A percentile compares a stretch with the other conserved stretches of the same genome.
phyloP scores from a whole-genome alignment of 2,329 filamentous ascomycete species.

The Xylaria digitata region DNA sequence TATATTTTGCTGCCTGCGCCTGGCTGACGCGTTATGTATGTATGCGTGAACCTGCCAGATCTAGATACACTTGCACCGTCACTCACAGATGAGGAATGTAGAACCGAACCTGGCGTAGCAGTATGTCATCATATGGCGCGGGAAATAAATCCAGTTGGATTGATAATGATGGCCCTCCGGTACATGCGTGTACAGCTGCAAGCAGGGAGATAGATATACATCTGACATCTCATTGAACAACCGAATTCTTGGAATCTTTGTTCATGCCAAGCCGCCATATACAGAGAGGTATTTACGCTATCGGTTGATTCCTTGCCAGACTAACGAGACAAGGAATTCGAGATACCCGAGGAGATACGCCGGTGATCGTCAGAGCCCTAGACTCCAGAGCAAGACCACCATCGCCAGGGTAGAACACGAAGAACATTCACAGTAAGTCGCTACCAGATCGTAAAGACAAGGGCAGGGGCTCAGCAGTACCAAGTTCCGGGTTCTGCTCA shows the following conservation, averaged over 20 bases:
- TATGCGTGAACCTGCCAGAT: slow-evolving; percentile 27
- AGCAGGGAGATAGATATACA: too few species aligned
- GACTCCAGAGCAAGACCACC: background rate
- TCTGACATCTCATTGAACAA: too few species aligned
- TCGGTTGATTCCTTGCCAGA: background rate
- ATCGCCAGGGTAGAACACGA: background rate
- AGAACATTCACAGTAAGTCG: background rate
- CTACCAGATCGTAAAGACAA: background rate
- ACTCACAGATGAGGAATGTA: slow-evolving; percentile 10
- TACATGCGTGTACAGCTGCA: too few species aligned
- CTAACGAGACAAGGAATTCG: background rate
- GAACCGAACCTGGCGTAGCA: slow-evolving; percentile 6
- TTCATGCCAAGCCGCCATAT: too few species aligned
- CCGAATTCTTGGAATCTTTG: too few species aligned
- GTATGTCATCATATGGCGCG: slow-evolving; percentile 1
- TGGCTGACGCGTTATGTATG: slow-evolving; percentile 3
- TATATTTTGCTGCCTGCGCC: too few species aligned
- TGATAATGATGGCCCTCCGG: background rate
- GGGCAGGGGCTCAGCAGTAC: background rate
- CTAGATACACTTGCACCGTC: slow-evolving; percentile 17
- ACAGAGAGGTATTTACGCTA: background rate
- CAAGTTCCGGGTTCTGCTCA: background rate
- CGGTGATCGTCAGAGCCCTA: background rate
- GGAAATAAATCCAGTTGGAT: background rate
- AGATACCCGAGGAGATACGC: background rate